These are phyloP conservation scores for Tripterygium wilfordii DNA, from an alignment of 177 flowering plant species.

Conservation along the genomic window DNA sequence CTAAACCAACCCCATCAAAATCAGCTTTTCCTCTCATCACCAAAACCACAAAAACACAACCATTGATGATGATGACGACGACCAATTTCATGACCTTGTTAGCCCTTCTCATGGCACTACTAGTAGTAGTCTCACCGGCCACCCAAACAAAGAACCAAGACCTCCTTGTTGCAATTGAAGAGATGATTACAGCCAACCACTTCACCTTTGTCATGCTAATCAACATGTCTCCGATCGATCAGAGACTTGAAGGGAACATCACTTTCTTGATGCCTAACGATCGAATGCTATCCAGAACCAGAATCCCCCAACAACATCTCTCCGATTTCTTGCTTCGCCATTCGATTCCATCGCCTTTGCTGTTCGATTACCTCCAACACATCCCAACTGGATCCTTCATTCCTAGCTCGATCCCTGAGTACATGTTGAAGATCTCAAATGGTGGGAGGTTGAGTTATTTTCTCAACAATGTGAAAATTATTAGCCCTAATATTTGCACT, in stretches of 20 bases:
- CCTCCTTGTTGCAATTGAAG: slow-evolving; percentile 40
- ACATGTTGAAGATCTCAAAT: slow-evolving; percentile 42
- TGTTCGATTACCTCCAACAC: slow-evolving; percentile 42
- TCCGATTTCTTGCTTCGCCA: slow-evolving; percentile 58
- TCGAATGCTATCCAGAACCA: slow-evolving; percentile 29
- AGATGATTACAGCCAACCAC: slow-evolving; percentile 73
- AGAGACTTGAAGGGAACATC: slow-evolving; percentile 31
- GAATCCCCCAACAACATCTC: slow-evolving; percentile 22
- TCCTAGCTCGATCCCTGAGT: slow-evolving; percentile 41
- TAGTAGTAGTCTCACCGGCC: slow-evolving; percentile 13
- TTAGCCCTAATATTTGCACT: slow-evolving; percentile 67
- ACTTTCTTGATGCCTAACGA: slow-evolving; percentile 90
- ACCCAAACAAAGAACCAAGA: slow-evolving; percentile 16
- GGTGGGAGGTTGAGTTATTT: slow-evolving; percentile 39
- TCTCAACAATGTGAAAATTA: slow-evolving; percentile 50
- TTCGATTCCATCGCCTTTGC: slow-evolving; percentile 65
- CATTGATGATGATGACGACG: too few relatives aligned
- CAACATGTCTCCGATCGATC: slow-evolving; percentile 48
- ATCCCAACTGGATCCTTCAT: slow-evolving; percentile 61
- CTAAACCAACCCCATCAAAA: too few relatives aligned
- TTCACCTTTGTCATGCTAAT: slow-evolving; percentile 71
- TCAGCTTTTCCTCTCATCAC: neutral
- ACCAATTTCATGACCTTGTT: neutral
- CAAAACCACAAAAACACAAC: neutral
- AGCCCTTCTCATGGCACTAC: slow-evolving; percentile 15